Percentiles rank a stretch among this genome's conserved stretches.
Conservation (phyloP, 2,329 filamentous ascomycete species). For the Xylariomycetidae sp. region DNA sequence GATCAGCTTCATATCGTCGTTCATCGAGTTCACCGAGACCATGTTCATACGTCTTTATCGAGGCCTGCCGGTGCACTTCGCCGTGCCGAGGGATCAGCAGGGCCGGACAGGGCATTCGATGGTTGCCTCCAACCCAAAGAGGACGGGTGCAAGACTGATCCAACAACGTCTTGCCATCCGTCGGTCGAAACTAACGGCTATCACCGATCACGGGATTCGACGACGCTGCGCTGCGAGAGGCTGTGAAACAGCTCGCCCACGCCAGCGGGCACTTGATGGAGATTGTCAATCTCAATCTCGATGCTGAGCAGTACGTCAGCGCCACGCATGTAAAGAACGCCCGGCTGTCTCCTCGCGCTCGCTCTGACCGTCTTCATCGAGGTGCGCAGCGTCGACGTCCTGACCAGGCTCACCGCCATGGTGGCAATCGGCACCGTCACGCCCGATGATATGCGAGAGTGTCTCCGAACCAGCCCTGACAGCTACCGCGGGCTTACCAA, state of each 20-base stretch:
- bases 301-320: conserved; percentile 12
- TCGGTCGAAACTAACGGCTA: conserved; percentile 1
- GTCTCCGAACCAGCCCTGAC: no score
- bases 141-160: conserved; percentile 7
- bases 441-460: conserved; percentile 4
- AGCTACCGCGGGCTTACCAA: background rate
- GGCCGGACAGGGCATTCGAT: conserved; percentile 10
- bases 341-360: background rate
- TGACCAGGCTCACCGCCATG: conserved; percentile 6
- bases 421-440: conserved; percentile 4
- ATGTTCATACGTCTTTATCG: conserved; percentile 8
- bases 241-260: conserved; percentile 5
- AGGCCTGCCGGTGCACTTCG: conserved; percentile 11
- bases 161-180: background rate
- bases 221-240: conserved; percentile 4
- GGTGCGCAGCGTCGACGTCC: conserved; percentile 10
- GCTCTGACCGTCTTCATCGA: conserved; percentile 1
- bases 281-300: conserved; percentile 11
- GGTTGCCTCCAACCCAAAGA: conserved; percentile 10
- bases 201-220: conserved; percentile 5
- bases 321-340: conserved; percentile 9
- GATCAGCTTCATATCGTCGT: conserved; percentile 4
- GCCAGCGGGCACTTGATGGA: conserved; percentile 9
- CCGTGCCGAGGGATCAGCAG: conserved; percentile 7
- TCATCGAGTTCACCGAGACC: conserved; percentile 7